Conservation (phyloP, 495 filamentous ascomycete genomes). For the Tuber umbilicatum region DNA sequence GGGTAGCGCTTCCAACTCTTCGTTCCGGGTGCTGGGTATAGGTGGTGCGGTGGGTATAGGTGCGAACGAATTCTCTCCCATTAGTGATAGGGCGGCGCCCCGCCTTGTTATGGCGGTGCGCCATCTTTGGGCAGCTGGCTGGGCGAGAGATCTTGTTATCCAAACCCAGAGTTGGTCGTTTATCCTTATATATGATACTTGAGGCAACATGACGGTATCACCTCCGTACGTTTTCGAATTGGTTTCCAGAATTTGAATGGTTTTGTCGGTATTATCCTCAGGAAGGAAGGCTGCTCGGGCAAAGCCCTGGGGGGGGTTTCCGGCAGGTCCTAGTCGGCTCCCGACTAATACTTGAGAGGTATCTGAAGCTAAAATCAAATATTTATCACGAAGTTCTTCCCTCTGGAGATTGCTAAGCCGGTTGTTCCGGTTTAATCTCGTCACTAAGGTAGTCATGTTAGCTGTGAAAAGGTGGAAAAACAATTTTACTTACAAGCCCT, state of each 20-base stretch:
- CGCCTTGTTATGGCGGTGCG: background rate
- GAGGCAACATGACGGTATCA: background rate
- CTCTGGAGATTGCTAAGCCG: background rate
- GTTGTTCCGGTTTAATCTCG: background rate
- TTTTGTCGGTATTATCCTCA: background rate
- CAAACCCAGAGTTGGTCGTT: constrained; percentile 1
- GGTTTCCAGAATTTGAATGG: background rate
- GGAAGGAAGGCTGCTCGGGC: background rate
- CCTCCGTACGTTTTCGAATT: background rate
- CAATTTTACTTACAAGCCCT: background rate
- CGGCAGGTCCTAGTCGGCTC: background rate
- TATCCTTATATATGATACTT: background rate
- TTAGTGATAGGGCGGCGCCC: background rate
- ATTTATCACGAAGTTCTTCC: constrained; percentile 1
- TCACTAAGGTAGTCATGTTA: background rate
- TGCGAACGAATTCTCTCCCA: background rate
- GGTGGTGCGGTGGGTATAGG: background rate
- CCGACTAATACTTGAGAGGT: background rate
- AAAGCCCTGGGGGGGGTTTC: background rate
- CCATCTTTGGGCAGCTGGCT: background rate
- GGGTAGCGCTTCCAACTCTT: background rate
- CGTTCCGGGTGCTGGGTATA: background rate
- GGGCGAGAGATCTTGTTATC: background rate
- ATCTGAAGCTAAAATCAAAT: background rate
- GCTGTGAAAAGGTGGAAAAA: background rate